Base-by-base conservation (phyloP, 2,329 filamentous ascomycete genomes). In the Periconia sp. region DNA sequence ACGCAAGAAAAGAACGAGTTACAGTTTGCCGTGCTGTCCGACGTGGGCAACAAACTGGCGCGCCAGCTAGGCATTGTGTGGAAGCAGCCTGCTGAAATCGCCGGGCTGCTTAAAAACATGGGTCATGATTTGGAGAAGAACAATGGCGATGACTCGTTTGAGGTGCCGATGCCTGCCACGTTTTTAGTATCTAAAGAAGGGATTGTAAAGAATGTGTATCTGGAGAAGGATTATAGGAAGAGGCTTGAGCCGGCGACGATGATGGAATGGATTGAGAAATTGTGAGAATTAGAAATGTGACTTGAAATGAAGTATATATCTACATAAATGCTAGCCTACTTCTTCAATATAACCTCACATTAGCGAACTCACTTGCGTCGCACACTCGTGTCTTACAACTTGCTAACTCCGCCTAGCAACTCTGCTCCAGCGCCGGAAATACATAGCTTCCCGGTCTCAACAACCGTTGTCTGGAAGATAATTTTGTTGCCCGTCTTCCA, bases 371-470 rank as follows among this genome's bases (percentile, higher is more conserved):
- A n/a, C n/a, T n/a, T n/a, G n/a, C n/a, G n/a, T n/a, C n/a, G n/a
- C n/a, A n/a, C 26, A 30, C 7, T 30, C 26, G n/a, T 5, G n/a
- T 7, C 24, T 42, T 68, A 71, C 65, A 71, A 61, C 58, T 69
- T 70, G 43, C 62, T 69, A 18, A 46, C 75, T 21, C 70, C 73
- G 30, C 74, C 74, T 43, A 88, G 58, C 54, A 95, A 76, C 78
- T 95, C 90, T 4, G 83, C 89, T 17, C 88, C 91, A 4, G 85
- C 91, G 8, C 87, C 88, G 12, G 83, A 83, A 68, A 96, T 95
- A 44, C 87, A 89, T 57, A 90, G 75, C 80, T 95, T 95, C 59
- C 91, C 91, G 36, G 91, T 96, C 82, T 96, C 92, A 74, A 91
- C 89, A 52, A 96, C 89, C 72, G 83, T 91, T 35, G 84, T 83